Evolutionary conservation across 768 basidiomycete genomes (phyloP), one percentile per base, ranked within the genome.

Genomic region (Amanita thiersii): DNA sequence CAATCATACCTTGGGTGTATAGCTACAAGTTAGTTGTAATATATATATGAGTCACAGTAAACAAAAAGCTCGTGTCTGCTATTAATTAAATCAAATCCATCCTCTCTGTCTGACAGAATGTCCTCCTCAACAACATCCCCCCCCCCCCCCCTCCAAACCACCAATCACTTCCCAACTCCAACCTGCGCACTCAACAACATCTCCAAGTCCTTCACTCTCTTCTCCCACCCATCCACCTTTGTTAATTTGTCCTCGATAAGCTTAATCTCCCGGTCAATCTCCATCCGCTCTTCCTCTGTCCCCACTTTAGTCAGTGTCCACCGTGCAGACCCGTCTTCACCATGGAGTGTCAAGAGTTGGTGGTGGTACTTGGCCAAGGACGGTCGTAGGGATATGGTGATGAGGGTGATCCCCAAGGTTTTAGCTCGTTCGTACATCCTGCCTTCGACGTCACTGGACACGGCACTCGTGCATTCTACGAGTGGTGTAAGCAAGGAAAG

Each of bases 361-460:
- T 78, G 86, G 59, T 98, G 94, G 56, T 96, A 93, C 56, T 86
- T 91, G 52, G 78, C 76, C 45, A 97, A 63, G 0, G 86, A 81
- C 0, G 91, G 92, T 9, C 85, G 80, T 39, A 90, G 67, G 11
- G 92, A 92, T 38, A 97, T 89, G 3, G 92, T 97, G 44, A 98
- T 84, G 35, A 98, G 72, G 0, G 93, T 93, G 54, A 96, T 91
- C 1, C 84, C 90, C 9, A 88, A 66, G 23, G 79, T 72, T 60
- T 96, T 96, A 20, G 86, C 83, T 48, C 88, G 80, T 57, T 93
- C 86, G 64, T 97, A 98, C 88, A 98, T 92, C 49, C 78, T 69
- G 0, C 92, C 92, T 58, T 98, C 93, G 15, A 97, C 92, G 56
- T 98, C 94, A 47, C 86, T 88, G 9, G 90, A 93, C 7, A 98